Percentiles rank a stretch among this genome's conserved stretches.
phyloP scores from a whole-genome alignment of 148 eudicot genomes.

The Persicaria tinctoria region DNA sequence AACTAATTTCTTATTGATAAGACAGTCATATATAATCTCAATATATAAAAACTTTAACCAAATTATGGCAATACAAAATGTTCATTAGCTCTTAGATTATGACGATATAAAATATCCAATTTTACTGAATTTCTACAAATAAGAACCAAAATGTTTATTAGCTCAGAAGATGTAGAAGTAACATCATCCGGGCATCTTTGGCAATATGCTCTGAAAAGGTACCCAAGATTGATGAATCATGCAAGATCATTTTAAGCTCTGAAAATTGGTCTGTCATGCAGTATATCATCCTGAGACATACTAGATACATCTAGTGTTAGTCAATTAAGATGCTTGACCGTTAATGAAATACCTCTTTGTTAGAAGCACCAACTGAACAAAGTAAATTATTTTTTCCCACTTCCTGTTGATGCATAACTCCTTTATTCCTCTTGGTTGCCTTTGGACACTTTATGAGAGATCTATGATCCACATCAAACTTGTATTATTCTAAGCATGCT shows the following conservation, averaged over 20 bases:
- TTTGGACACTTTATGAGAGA: neutral
- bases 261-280: conserved; percentile 92
- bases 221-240: conserved; percentile 54
- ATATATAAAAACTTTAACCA: neutral
- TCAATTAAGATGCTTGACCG: conserved; percentile 32
- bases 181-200: conserved; percentile 54
- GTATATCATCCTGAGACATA: conserved; percentile 97
- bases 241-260: conserved; percentile 85
- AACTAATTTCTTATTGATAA: neutral
- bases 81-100: neutral
- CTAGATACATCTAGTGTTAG: conserved; percentile 73
- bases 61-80: neutral
- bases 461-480: neutral
- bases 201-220: conserved; percentile 46
- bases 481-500: neutral
- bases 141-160: neutral
- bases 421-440: neutral
- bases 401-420: neutral
- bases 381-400: neutral
- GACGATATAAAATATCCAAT: neutral
- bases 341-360: conserved; percentile 3
- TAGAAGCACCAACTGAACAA: neutral
- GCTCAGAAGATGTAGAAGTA: conserved; percentile 57
- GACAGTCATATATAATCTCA: neutral
- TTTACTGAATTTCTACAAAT: neutral